Evolutionary conservation across 306 rosid genomes (phyloP), one percentile per base, ranked within the genome.

Genomic region (Lotus japonicus): DNA sequence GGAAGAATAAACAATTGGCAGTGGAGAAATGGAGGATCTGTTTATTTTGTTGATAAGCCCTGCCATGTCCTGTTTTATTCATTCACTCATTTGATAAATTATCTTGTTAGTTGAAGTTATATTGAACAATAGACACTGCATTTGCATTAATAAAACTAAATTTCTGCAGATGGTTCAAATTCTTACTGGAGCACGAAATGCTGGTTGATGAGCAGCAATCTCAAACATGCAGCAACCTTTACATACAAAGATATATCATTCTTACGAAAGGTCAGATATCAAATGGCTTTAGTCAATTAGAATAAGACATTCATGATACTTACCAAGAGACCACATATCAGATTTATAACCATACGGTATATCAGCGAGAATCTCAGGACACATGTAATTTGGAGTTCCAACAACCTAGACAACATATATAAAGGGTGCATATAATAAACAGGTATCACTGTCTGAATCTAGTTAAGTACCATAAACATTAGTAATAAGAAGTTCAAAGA

Each of bases 251-350:
- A 46, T 65, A 44, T 43, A 59, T 71, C 72, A 79, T 59, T 79
- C 70, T 63, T 46, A 77, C 64, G 51, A 38, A 49, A 64, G 13
- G 69, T 64, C 67, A 71, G 49, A 64, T 57, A 64, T 45, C 48
- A 56, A 21, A 6, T 31, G 50, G 38, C 55, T 31, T 56, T 71
- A 31, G 46, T 64, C 68, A 58, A 75, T 43, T 56, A 84, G 53
- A 58, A 53, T 36, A 50, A 58, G 15, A 71, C 42, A 50, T 64
- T 12, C 48, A 72, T 15, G 44, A 45, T 31, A 65, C 97, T 79
- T 81, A 92, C 98, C 98, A 42, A 92, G 96, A 0, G 98, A 87
- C 98, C 98, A 92, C 72, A 92, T 92, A 63, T 92, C 98, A 51
- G 98, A 92, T 76, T 89, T 92, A 80, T 92, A 87, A 75, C 98